Conservation (phyloP, 257 asterid genomes). For the Capsicum baccatum region DNA sequence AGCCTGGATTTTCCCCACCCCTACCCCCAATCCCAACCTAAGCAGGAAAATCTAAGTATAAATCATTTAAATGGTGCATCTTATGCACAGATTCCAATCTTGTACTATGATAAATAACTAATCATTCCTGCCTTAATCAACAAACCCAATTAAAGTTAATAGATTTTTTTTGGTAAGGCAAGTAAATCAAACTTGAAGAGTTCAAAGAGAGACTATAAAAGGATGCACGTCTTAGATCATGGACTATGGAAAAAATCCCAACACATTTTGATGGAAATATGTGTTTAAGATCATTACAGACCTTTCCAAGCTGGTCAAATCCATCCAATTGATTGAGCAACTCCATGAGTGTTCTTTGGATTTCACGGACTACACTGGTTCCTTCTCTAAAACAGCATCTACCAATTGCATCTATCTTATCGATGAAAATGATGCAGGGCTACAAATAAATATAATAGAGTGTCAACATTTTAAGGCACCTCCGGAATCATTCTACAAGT, state of each 20-base stretch:
- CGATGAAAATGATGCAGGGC: conserved; percentile 99
- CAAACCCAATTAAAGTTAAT: not conserved
- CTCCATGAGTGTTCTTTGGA: conserved; percentile 97
- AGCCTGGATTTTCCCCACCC: not conserved
- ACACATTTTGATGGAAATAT: conserved; percentile 1
- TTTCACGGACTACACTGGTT: conserved; percentile 98
- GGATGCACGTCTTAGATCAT: not conserved
- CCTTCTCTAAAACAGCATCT: conserved; percentile 98
- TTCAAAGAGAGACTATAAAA: too few species aligned
- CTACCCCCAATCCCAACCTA: not conserved
- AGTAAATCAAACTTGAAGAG: too few species aligned
- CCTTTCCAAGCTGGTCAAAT: conserved; percentile 97
- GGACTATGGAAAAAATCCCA: not conserved
- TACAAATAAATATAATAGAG: conserved; percentile 29
- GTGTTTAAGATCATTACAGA: conserved; percentile 27
- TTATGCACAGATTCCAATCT: conserved; percentile 1
- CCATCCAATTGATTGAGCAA: conserved; percentile 95
- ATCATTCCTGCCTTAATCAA: not conserved
- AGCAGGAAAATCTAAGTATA: not conserved
- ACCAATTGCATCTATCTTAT: conserved; percentile 96
- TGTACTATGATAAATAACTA: not conserved
- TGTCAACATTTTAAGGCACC: not conserved
- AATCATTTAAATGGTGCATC: not conserved
- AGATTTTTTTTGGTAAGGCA: too few species aligned
- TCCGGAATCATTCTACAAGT: not conserved